A percentile compares a stretch with the other conserved stretches of the same genome.
Conservation (phyloP, 106 monocot species). For the Dendrobium nobile region DNA sequence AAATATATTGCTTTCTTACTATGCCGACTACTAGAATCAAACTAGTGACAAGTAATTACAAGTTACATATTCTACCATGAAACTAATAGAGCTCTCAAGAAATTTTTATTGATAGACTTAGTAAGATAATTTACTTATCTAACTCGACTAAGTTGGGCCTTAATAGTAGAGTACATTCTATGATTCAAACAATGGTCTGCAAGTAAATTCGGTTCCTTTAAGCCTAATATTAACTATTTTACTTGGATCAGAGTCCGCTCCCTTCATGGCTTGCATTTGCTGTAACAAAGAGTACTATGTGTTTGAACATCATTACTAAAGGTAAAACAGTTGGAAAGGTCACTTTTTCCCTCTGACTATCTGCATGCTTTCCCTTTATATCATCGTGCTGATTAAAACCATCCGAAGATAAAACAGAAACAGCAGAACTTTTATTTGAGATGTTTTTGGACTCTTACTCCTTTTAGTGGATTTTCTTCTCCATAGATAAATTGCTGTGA, state of each 20-base stretch:
- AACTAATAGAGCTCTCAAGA: no score
- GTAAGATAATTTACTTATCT: no score
- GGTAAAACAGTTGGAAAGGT: conserved; percentile 16
- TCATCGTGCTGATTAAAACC: conserved; percentile 18
- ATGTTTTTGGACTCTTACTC: conserved; percentile 19
- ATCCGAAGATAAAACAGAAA: conserved; percentile 20
- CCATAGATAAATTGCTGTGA: conserved; percentile 22
- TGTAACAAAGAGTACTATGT: conserved; percentile 64
- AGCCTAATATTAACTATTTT: conserved; percentile 34
- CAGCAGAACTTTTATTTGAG: conserved; percentile 25
- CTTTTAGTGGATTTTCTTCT: conserved; percentile 26
- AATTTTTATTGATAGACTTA: no score
- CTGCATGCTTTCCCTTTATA: background rate
- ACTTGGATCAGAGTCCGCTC: conserved; percentile 40
- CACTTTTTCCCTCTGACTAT: conserved; percentile 11
- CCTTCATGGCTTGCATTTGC: conserved; percentile 69
- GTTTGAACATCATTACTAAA: conserved; percentile 25
- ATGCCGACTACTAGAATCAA: no score
- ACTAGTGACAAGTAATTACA: no score
- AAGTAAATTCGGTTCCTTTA: conserved; percentile 33
- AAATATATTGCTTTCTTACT: no score
- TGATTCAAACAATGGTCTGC: no score
- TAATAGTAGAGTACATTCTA: no score
- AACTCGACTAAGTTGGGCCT: no score
- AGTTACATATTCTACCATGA: no score